These are phyloP conservation scores for Acanthamoeba sp. DNA, from an alignment of 208 protist species.

Conservation along the genomic window DNA sequence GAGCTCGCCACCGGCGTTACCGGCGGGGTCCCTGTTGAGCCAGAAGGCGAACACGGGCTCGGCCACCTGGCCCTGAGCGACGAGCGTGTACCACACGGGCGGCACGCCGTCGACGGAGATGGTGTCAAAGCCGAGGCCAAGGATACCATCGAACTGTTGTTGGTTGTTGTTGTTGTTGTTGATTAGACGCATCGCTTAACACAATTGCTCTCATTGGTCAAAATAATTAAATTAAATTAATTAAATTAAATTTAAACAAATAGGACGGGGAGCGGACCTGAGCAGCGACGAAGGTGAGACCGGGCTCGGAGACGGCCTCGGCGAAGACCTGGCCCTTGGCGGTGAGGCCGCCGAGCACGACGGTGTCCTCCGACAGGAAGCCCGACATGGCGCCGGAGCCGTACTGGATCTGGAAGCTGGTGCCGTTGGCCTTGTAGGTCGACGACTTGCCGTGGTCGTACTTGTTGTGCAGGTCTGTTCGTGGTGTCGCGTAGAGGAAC, in stretches of 20 bases:
- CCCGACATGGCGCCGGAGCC: constrained; percentile 94
- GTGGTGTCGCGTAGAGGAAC: too few relatives aligned
- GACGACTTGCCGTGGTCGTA: constrained; percentile 92
- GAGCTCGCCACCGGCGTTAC: neutral
- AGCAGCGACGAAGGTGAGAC: constrained; percentile 92
- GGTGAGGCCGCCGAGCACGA: constrained; percentile 90
- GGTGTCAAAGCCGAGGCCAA: constrained; percentile 90
- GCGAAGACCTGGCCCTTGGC: constrained; percentile 91
- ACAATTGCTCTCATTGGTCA: too few relatives aligned
- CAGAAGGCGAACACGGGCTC: constrained; percentile 35
- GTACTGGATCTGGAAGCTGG: constrained; percentile 94
- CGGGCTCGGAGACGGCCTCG: constrained; percentile 93
- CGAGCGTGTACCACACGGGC: constrained; percentile 23
- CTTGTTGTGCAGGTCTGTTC: constrained; percentile 87
- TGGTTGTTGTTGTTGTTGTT: too few relatives aligned
- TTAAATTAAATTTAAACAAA: too few relatives aligned
- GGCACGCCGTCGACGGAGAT: constrained; percentile 89
- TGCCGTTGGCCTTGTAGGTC: constrained; percentile 93
- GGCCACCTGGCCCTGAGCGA: constrained; percentile 5
- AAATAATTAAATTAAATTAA: too few relatives aligned
- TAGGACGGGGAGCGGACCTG: constrained; percentile 91
- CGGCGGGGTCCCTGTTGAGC: neutral
- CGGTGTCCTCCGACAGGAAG: constrained; percentile 92
- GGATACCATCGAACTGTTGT: constrained; percentile 87
- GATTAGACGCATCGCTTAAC: neutral